Evolutionary conservation across 495 filamentous ascomycete genomes (phyloP).

Genomic region (Lepidopterella palustris): DNA sequence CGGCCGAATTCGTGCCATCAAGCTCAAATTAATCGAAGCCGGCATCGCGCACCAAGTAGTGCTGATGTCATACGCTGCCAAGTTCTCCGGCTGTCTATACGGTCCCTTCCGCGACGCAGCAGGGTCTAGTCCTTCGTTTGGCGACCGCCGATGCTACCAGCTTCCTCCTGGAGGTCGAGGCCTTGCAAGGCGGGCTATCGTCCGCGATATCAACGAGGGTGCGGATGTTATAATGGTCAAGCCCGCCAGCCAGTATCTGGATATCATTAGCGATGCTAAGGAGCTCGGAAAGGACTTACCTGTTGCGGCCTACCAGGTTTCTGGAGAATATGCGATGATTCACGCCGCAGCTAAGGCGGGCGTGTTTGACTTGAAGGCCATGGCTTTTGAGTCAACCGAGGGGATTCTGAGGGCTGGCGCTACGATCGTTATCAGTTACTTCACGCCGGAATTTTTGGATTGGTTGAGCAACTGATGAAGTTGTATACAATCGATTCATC

Average conservation of each 20-base stretch:
- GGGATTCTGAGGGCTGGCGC: slow-evolving; percentile 90
- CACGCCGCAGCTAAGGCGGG: slow-evolving; percentile 92
- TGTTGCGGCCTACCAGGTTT: slow-evolving; percentile 92
- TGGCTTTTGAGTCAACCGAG: slow-evolving; percentile 91
- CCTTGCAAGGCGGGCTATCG: slow-evolving; percentile 86
- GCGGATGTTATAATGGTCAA: slow-evolving; percentile 99
- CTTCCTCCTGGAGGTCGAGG: slow-evolving; percentile 86
- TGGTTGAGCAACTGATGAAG: slow-evolving; percentile 52
- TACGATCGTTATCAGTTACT: slow-evolving; percentile 87
- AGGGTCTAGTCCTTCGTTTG: slow-evolving; percentile 85
- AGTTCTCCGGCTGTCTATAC: slow-evolving; percentile 94
- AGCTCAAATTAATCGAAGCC: slow-evolving; percentile 87
- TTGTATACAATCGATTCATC: neutral
- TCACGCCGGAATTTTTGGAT: slow-evolving; percentile 86
- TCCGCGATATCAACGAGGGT: slow-evolving; percentile 83
- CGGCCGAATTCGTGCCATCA: slow-evolving; percentile 90
- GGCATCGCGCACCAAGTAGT: slow-evolving; percentile 83
- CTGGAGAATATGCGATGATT: slow-evolving; percentile 97
- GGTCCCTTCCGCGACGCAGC: slow-evolving; percentile 96
- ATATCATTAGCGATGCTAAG: slow-evolving; percentile 94
- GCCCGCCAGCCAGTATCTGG: slow-evolving; percentile 85
- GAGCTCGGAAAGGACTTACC: slow-evolving; percentile 85
- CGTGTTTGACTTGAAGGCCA: slow-evolving; percentile 92
- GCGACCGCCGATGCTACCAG: slow-evolving; percentile 94
- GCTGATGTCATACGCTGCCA: slow-evolving; percentile 95